Evolutionary conservation across 768 basidiomycete species (phyloP).

Genomic region (Lentinula edodes): DNA sequence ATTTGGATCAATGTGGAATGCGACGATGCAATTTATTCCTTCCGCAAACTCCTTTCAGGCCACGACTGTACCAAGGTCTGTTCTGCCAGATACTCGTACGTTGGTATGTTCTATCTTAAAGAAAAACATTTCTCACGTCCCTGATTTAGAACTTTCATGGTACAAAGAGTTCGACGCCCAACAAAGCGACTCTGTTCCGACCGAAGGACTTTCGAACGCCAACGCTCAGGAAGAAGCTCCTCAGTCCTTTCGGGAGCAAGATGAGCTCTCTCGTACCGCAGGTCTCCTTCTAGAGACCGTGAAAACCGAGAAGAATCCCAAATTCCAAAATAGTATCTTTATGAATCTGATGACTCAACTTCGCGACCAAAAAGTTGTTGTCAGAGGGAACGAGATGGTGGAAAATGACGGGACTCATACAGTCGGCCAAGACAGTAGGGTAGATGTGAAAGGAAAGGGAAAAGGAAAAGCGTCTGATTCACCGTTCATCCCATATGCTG

Average conservation of each 20-base stretch:
- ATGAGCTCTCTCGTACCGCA: conserved; percentile 79
- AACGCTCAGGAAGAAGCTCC: not conserved
- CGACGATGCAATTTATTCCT: not conserved
- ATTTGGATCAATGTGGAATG: not conserved
- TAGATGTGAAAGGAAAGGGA: conserved; percentile 73
- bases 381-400: conserved; percentile 78
- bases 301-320: conserved; percentile 69
- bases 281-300: conserved; percentile 74
- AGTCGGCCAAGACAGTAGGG: conserved; percentile 11
- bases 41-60: not conserved
- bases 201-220: conserved; percentile 1
- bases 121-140: too few relatives aligned
- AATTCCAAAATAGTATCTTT: conserved; percentile 83
- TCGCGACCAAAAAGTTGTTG: conserved; percentile 70
- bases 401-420: conserved; percentile 32
- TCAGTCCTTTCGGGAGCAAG: conserved; percentile 30
- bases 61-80: not conserved
- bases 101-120: conserved; percentile 1
- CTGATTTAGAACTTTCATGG: conserved; percentile 33
- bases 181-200: conserved; percentile 21
- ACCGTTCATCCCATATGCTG: conserved; percentile 2
- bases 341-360: conserved; percentile 82
- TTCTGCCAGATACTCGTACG: conserved; percentile 38
- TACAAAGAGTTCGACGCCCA: conserved; percentile 63
- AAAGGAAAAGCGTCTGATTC: conserved; percentile 49